phyloP scores from a whole-genome alignment of 495 filamentous ascomycete species.

The Delitschia confertaspora region DNA sequence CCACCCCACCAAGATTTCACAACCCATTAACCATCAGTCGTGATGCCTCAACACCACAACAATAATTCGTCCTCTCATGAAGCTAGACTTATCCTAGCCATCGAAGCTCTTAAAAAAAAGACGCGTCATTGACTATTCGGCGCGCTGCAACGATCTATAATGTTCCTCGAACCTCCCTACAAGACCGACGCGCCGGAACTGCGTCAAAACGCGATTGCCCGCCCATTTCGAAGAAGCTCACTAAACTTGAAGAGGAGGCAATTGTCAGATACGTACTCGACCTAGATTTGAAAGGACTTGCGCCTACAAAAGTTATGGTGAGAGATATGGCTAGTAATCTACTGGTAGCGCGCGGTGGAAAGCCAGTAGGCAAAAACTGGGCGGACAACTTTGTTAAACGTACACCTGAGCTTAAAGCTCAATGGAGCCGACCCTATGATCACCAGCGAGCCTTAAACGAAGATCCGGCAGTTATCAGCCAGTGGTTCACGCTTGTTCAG shows the following conservation, averaged over 20 bases:
- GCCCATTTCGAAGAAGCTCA: constrained; percentile 30
- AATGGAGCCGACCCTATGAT: constrained; percentile 30
- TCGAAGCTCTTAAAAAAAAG: too few relatives aligned
- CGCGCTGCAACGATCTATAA: constrained; percentile 14
- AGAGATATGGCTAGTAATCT: constrained; percentile 39
- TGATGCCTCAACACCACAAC: too few relatives aligned
- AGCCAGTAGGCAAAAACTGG: constrained; percentile 29
- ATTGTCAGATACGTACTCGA: constrained; percentile 36
- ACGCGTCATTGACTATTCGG: too few relatives aligned
- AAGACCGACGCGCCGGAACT: constrained; percentile 4
- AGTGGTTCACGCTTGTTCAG: constrained; percentile 34
- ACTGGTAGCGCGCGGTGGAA: constrained; percentile 16
- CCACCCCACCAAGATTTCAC: too few relatives aligned
- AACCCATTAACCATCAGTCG: too few relatives aligned
- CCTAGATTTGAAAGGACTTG: constrained; percentile 30
- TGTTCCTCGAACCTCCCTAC: constrained; percentile 9
- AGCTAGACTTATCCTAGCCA: too few relatives aligned
- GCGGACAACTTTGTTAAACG: constrained; percentile 33
- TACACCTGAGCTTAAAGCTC: constrained; percentile 29
- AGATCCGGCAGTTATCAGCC: constrained; percentile 32
- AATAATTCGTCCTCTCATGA: too few relatives aligned
- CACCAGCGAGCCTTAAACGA: constrained; percentile 35
- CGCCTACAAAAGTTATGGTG: constrained; percentile 1
- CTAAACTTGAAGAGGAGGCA: constrained; percentile 28
- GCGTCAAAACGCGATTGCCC: constrained; percentile 10